Evolutionary conservation across 2,329 filamentous ascomycete genomes (phyloP).

Genomic region (Trichoderma aggressivum): DNA sequence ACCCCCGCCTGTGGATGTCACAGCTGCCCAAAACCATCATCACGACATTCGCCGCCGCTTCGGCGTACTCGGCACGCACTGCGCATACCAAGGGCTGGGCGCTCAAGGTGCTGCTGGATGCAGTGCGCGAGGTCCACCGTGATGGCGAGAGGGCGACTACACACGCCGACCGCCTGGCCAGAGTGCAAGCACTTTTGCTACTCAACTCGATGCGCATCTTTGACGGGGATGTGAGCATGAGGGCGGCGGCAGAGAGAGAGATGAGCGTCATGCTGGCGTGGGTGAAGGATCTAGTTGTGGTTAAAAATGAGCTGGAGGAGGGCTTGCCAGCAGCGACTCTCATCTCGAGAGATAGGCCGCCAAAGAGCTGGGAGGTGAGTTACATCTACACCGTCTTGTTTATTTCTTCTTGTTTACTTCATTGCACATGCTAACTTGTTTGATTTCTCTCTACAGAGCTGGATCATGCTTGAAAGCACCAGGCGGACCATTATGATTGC

Average conservation of each 20-base stretch:
- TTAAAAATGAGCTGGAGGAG: slow-evolving; percentile 35
- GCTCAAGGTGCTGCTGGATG: slow-evolving; percentile 38
- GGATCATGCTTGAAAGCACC: slow-evolving; percentile 43
- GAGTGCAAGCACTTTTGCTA: slow-evolving; percentile 42
- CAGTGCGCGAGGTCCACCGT: slow-evolving; percentile 35
- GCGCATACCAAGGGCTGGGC: slow-evolving; percentile 39
- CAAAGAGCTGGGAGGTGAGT: slow-evolving; percentile 42
- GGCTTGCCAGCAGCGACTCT: slow-evolving; percentile 23
- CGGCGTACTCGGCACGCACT: slow-evolving; percentile 38
- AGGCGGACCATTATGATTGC: slow-evolving; percentile 38
- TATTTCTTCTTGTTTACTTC: background rate
- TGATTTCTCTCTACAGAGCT: slow-evolving; percentile 27
- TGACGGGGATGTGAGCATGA: slow-evolving; percentile 41
- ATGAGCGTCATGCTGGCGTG: slow-evolving; percentile 35
- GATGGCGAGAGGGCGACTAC: slow-evolving; percentile 33
- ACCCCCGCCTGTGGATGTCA: slow-evolving; percentile 41
- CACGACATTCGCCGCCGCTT: slow-evolving; percentile 38
- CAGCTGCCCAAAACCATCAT: slow-evolving; percentile 40
- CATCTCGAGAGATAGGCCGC: slow-evolving; percentile 32
- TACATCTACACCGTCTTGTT: background rate
- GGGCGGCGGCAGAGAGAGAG: slow-evolving; percentile 41
- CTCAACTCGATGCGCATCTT: slow-evolving; percentile 43
- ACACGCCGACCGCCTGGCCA: slow-evolving; percentile 39
- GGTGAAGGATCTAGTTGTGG: slow-evolving; percentile 33
- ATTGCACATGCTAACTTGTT: background rate